These are phyloP conservation scores for Polytrichum commune DNA, from an alignment of 225 moss, liverwort and hornwort species.

Conservation along the genomic window DNA sequence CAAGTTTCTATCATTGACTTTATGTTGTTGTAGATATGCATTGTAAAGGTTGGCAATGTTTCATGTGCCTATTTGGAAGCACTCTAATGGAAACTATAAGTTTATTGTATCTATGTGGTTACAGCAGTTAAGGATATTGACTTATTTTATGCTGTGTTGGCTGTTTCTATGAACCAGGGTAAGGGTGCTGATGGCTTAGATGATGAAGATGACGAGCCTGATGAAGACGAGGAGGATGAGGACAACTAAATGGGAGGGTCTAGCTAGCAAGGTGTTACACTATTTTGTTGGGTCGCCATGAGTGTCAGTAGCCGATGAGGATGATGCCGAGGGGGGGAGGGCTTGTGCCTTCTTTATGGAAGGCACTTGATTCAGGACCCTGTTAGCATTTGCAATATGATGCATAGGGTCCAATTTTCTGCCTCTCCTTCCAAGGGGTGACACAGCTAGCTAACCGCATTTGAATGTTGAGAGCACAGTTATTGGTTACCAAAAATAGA, in stretches of 20 bases:
- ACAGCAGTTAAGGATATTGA: no score
- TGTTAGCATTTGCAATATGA: conserved; percentile 23
- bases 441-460: conserved; percentile 26
- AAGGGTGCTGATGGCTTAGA: conserved; percentile 70
- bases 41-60: no score
- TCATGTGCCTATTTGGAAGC: no score
- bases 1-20: no score
- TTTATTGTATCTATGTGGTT: no score
- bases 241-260: conserved; percentile 32
- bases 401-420: conserved; percentile 44
- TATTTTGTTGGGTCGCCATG: conserved; percentile 15
- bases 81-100: no score
- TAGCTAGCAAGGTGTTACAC: conserved; percentile 8
- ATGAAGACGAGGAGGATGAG: conserved; percentile 86
- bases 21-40: no score
- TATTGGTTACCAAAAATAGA: conserved; percentile 15
- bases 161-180: conserved; percentile 36
- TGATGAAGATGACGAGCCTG: conserved; percentile 88
- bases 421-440: conserved; percentile 18
- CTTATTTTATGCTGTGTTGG: no score
- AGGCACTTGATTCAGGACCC: conserved; percentile 21
- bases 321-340: conserved; percentile 24
- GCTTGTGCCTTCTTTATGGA: conserved; percentile 19
- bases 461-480: conserved; percentile 30
- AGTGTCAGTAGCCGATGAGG: conserved; percentile 14